Percentiles rank a stretch among this genome's conserved stretches.
phyloP scores from a whole-genome alignment of 768 basidiomycete species.

The Lyophyllum shimeji region DNA sequence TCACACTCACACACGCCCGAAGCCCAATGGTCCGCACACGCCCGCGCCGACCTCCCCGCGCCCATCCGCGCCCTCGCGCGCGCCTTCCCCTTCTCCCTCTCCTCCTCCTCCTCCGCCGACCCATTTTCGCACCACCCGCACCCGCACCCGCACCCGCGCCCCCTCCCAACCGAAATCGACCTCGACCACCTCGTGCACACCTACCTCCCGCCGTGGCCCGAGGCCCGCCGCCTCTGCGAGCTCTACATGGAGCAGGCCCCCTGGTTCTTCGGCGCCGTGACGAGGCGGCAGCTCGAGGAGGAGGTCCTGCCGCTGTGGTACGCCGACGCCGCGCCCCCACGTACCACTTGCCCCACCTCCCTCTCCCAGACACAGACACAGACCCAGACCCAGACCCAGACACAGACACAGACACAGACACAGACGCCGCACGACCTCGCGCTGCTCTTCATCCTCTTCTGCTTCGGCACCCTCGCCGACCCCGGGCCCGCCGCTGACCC shows the following conservation, averaged over 20 bases:
- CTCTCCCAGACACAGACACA: too few relatives aligned
- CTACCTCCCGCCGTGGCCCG: slow-evolving; percentile 59
- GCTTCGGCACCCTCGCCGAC: not conserved
- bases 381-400: not conserved
- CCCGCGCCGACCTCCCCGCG: slow-evolving; percentile 17
- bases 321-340: slow-evolving; percentile 40
- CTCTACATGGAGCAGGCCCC: slow-evolving; percentile 77
- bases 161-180: slow-evolving; percentile 26
- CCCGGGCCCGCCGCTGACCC: slow-evolving; percentile 55
- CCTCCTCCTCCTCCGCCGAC: slow-evolving; percentile 23
- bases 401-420: not conserved
- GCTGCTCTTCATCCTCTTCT: slow-evolving; percentile 1
- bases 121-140: slow-evolving; percentile 9
- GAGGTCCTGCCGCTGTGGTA: slow-evolving; percentile 70
- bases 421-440: not conserved
- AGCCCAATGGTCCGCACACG: slow-evolving; percentile 1
- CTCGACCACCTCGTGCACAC: slow-evolving; percentile 44
- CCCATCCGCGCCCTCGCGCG: slow-evolving; percentile 26
- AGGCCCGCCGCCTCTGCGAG: slow-evolving; percentile 58
- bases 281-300: slow-evolving; percentile 59
- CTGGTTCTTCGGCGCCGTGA: slow-evolving; percentile 79
- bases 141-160: slow-evolving; percentile 15
- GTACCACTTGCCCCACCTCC: slow-evolving; percentile 2
- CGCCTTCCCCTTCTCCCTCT: slow-evolving; percentile 44
- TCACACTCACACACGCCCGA: not conserved